phyloP scores from a whole-genome alignment of 495 filamentous ascomycete species.

The Penicillium longicatenatum region DNA sequence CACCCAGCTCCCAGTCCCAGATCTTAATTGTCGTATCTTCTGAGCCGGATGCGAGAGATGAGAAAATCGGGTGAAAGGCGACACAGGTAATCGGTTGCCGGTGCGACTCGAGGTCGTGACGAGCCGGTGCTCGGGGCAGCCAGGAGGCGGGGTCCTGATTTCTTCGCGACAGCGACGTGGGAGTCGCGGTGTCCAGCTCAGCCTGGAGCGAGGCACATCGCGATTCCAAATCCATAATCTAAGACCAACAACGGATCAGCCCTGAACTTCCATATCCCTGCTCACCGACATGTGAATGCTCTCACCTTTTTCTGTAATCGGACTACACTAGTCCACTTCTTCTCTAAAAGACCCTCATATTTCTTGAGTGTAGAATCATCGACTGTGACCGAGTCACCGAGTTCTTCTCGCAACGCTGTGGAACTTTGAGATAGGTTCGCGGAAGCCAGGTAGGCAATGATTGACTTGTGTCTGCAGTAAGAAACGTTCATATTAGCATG shows the following conservation, averaged over 20 bases:
- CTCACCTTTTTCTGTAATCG: slow-evolving; percentile 86
- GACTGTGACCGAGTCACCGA: slow-evolving; percentile 51
- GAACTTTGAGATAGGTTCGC: slow-evolving; percentile 68
- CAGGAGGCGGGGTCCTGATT: slow-evolving; percentile 86
- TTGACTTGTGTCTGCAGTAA: slow-evolving; percentile 75
- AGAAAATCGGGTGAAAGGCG: slow-evolving; percentile 94
- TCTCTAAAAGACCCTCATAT: slow-evolving; percentile 71
- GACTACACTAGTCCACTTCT: slow-evolving; percentile 96
- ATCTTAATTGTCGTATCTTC: slow-evolving; percentile 95
- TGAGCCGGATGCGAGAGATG: slow-evolving; percentile 86
- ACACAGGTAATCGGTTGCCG: slow-evolving; percentile 80
- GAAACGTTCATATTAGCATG: slow-evolving; percentile 10
- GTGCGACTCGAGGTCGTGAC: slow-evolving; percentile 85
- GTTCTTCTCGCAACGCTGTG: slow-evolving; percentile 56
- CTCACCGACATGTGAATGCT: neutral
- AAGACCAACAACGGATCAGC: slow-evolving; percentile 8
- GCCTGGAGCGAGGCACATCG: slow-evolving; percentile 68
- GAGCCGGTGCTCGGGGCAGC: slow-evolving; percentile 74
- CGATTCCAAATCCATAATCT: slow-evolving; percentile 95
- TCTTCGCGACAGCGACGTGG: slow-evolving; percentile 71
- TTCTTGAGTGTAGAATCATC: slow-evolving; percentile 73
- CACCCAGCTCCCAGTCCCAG: slow-evolving; percentile 97
- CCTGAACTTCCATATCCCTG: neutral
- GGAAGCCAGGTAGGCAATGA: slow-evolving; percentile 84
- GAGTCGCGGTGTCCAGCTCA: slow-evolving; percentile 84